phyloP scores from a whole-genome alignment of 345 rosid genomes.

The Angophora floribunda region DNA sequence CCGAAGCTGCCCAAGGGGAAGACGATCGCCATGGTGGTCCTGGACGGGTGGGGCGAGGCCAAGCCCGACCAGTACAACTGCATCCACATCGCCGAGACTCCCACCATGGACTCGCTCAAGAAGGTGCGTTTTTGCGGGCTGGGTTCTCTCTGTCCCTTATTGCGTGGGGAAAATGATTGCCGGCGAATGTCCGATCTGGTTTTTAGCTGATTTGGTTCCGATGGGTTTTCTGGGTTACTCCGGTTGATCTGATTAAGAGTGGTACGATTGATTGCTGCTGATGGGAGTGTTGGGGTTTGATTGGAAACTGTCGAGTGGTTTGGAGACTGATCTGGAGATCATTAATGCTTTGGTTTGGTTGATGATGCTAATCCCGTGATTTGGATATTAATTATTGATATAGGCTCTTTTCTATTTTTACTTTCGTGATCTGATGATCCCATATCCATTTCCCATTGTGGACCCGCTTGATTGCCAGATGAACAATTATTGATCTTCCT shows the following conservation, averaged over 20 bases:
- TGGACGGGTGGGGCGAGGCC: conserved; percentile 98
- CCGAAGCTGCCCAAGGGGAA: conserved; percentile 74
- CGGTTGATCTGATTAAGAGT: neutral
- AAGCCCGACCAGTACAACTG: conserved; percentile 77
- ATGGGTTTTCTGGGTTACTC: neutral
- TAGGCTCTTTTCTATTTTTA: neutral
- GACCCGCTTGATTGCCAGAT: neutral
- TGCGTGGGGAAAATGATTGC: neutral
- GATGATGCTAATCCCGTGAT: neutral
- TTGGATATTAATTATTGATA: neutral
- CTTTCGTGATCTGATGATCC: neutral
- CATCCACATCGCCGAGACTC: conserved; percentile 86
- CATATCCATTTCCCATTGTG: neutral
- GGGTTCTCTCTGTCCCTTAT: neutral
- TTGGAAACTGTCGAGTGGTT: neutral
- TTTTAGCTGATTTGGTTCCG: neutral
- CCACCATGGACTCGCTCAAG: conserved; percentile 90
- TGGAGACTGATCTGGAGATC: neutral
- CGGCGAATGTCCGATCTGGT: neutral
- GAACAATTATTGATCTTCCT: neutral
- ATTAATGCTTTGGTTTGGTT: neutral
- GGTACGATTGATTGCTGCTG: neutral
- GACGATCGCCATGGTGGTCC: conserved; percentile 63
- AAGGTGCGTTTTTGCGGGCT: neutral
- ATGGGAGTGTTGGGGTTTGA: neutral